Percentiles rank a stretch among this genome's conserved stretches.
Evolutionary conservation across 805 yeast genomes (phyloP).

Genomic region (Yarrowia deformans): DNA sequence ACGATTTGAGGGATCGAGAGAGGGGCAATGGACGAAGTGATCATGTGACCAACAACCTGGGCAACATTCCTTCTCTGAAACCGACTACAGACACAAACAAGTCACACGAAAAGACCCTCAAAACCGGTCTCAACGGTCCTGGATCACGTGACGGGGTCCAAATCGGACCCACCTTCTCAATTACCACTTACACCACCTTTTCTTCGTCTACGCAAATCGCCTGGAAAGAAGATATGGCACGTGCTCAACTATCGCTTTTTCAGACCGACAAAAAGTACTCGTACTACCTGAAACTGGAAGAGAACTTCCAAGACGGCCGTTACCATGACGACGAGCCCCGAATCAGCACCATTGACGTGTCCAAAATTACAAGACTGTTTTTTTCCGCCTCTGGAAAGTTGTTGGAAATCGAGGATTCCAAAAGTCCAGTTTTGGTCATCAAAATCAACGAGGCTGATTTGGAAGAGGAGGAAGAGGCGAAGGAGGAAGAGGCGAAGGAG

Average conservation of each 20-base stretch:
- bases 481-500: too few relatives aligned
- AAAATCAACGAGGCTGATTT: conserved; percentile 53
- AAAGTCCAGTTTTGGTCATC: conserved; percentile 70
- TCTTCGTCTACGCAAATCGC: conserved; percentile 56
- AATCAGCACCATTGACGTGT: conserved; percentile 51
- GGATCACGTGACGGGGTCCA: conserved; percentile 43
- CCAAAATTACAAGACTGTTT: conserved; percentile 60
- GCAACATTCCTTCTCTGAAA: too few relatives aligned
- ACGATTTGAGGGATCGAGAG: background rate
- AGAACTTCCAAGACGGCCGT: conserved; percentile 72
- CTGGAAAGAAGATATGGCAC: conserved; percentile 78
- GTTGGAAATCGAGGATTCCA: conserved; percentile 65
- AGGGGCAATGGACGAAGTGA: too few relatives aligned
- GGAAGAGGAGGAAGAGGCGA: conserved; percentile 4
- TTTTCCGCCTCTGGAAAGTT: conserved; percentile 75
- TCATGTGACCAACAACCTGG: too few relatives aligned
- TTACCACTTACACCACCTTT: conserved; percentile 68
- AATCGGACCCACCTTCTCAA: conserved; percentile 67
- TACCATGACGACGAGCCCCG: conserved; percentile 69
- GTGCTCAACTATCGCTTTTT: conserved; percentile 54
- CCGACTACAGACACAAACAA: background rate
- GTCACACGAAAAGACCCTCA: too few relatives aligned
- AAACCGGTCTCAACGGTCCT: background rate
- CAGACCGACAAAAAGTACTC: conserved; percentile 46
- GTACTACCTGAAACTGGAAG: conserved; percentile 59